Evolutionary conservation across 441 rosid species (phyloP).

Genomic region (Manihot esculenta): DNA sequence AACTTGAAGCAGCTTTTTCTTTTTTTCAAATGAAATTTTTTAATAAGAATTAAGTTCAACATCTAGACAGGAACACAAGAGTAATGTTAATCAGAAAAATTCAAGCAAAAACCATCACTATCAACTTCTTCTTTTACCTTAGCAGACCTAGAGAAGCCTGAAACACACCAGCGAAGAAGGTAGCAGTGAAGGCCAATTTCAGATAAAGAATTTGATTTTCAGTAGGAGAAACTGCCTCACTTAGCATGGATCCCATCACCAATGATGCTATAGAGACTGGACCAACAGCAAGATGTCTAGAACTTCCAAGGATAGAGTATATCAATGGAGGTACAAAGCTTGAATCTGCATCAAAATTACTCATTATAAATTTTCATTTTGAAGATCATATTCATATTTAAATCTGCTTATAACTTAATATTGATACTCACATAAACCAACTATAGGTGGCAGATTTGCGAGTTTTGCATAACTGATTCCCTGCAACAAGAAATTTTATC

Average conservation of each 20-base stretch:
- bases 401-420: neutral
- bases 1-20: neutral
- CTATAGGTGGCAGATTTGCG: slow-evolving; percentile 89
- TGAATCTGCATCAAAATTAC: slow-evolving; percentile 59
- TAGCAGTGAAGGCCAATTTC: slow-evolving; percentile 86
- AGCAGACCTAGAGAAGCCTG: slow-evolving; percentile 94
- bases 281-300: slow-evolving; percentile 88
- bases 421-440: slow-evolving; percentile 81
- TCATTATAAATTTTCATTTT: neutral
- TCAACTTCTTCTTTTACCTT: slow-evolving; percentile 42
- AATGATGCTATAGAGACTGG: slow-evolving; percentile 98
- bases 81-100: neutral
- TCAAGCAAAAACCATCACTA: neutral
- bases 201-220: slow-evolving; percentile 74
- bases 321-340: slow-evolving; percentile 96
- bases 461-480: slow-evolving; percentile 99
- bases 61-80: neutral
- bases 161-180: slow-evolving; percentile 95
- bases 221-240: slow-evolving; percentile 63
- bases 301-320: slow-evolving; percentile 90
- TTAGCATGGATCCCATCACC: slow-evolving; percentile 95
- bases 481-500: slow-evolving; percentile 39
- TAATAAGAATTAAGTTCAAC: neutral
- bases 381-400: neutral
- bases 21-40: neutral